A percentile compares a stretch with the other conserved stretches of the same genome.
These are phyloP conservation scores for Magnolia changhungtana DNA, from an alignment of 164 flowering plant species.

Conservation along the genomic window DNA sequence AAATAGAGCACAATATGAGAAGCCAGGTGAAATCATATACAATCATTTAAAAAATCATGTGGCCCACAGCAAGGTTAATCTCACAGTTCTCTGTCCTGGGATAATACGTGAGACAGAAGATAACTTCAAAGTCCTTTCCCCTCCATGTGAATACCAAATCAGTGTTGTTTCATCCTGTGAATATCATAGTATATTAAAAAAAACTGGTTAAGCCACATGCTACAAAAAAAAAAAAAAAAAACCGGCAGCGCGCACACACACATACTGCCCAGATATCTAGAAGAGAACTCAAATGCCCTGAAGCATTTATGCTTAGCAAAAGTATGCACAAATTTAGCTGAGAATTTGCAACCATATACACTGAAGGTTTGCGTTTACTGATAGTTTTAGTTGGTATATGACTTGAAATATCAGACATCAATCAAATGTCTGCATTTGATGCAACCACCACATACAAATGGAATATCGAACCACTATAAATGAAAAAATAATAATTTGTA, in stretches of 20 bases:
- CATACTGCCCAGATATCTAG: background rate
- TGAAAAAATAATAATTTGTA: too few relatives aligned
- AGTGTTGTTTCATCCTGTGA: constrained; percentile 40
- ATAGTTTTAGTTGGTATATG: too few relatives aligned
- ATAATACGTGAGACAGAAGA: constrained; percentile 34
- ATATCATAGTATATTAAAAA: background rate
- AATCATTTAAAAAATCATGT: background rate
- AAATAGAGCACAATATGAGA: background rate
- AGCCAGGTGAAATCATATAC: background rate
- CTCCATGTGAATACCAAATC: constrained; percentile 43
- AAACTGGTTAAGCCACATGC: background rate
- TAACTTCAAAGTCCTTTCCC: constrained; percentile 40
- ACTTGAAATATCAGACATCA: background rate
- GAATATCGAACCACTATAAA: background rate
- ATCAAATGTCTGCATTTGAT: too few relatives aligned
- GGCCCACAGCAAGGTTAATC: constrained; percentile 13
- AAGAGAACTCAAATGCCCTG: background rate
- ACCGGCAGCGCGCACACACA: background rate
- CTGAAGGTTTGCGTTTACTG: background rate
- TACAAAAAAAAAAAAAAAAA: background rate
- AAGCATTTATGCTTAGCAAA: background rate
- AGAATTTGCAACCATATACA: background rate
- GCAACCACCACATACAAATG: too few relatives aligned
- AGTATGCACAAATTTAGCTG: background rate
- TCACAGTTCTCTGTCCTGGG: constrained; percentile 58